Conservation (phyloP, 2,329 filamentous ascomycete species). For the Microascus cirrosus region DNA sequence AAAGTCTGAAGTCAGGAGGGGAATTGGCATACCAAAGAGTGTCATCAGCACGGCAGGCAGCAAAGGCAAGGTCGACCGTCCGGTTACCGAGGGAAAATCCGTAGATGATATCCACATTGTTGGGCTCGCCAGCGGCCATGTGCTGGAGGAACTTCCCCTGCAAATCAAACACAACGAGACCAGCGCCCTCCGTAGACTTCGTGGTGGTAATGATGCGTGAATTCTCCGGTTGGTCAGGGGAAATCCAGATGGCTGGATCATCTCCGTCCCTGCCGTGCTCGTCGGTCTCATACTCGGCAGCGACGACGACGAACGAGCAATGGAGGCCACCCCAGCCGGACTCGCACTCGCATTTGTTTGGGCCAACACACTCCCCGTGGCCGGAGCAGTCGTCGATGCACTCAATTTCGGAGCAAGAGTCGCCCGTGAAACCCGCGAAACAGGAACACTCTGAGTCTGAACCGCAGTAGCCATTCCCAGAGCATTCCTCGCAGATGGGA, state of each 20-base stretch:
- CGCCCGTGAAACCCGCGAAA: conserved; percentile 29
- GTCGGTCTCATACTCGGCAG: conserved; percentile 42
- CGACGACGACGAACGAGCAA: conserved; percentile 30
- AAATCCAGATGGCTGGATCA: conserved; percentile 37
- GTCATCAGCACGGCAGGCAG: conserved; percentile 37
- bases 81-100: conserved; percentile 29
- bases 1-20: not conserved
- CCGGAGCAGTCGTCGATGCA: conserved; percentile 28
- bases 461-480: conserved; percentile 24
- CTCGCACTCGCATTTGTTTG: conserved; percentile 28
- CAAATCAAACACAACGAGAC: conserved; percentile 36
- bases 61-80: conserved; percentile 34
- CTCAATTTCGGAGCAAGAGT: conserved; percentile 20
- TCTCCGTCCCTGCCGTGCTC: conserved; percentile 37
- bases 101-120: conserved; percentile 44
- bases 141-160: conserved; percentile 33
- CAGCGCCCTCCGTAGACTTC: conserved; percentile 35
- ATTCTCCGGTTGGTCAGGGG: conserved; percentile 22
- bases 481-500: conserved; percentile 22
- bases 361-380: conserved; percentile 27
- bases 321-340: conserved; percentile 30
- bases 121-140: conserved; percentile 32
- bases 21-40: conserved; percentile 34
- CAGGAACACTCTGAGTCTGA: conserved; percentile 22
- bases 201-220: conserved; percentile 41